Evolutionary conservation across 495 filamentous ascomycete species (phyloP), one percentile per base, ranked within the genome.

Genomic region (Delitschia confertaspora): DNA sequence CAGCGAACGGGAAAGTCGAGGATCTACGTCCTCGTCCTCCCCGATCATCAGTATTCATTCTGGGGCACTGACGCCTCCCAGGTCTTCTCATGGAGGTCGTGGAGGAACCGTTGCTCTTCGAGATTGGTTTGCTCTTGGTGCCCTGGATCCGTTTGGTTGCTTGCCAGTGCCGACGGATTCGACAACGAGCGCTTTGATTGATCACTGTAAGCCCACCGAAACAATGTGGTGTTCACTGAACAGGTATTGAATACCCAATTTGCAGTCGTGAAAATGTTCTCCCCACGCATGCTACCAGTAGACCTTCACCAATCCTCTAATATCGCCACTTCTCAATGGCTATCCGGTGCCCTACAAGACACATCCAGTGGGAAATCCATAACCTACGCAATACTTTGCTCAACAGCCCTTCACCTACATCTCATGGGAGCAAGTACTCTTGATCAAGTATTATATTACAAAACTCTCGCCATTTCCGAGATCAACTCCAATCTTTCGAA

Each of bases 331-430:
- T 47, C 43, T 1, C 19, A 53, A 35, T 60, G 49, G 53, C 33
- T 60, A 14, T 33, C 43, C 14, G 13, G 33, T 18, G 53, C 55
- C 4, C 19, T 60, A 22, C 23, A 17, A n/a, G 29, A 49, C 25
- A 19, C 7, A 1, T 42, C 46, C 9, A 53, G 51, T 19, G 45
- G 46, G 1, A 51, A 54, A 0, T 60, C 58, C 22, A n/a, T n/a
- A n/a, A 49, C 51, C 11, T 52, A 60, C 38, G 41, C 47, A 2
- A 10, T 58, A 9, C 33, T 60, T 9, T 41, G 40, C 18, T 38
- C 54, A 4, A 47, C 50, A 31, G 46, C 57, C 7, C 35, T 58
- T 11, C 55, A 58, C 33, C 42, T 51, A n/a, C 52, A 45, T 27
- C 44, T 33, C 3, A 22, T 55, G 11, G 53, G 53, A 0, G 37